A percentile compares a stretch with the other conserved stretches of the same genome.
These are phyloP conservation scores for Starmerella roubikii DNA, from an alignment of 805 yeast species.

Conservation along the genomic window DNA sequence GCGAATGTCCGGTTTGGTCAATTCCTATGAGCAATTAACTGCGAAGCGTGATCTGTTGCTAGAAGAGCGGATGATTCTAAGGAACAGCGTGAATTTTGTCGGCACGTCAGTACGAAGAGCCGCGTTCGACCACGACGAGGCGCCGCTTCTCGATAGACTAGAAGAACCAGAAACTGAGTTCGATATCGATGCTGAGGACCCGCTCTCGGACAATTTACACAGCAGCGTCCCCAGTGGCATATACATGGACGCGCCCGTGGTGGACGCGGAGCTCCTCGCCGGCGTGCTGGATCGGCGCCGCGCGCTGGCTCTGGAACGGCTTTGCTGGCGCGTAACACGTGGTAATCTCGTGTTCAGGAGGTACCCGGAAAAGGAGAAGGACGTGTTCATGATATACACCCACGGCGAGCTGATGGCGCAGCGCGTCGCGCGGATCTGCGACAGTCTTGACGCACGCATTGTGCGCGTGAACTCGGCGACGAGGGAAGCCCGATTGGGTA, in stretches of 20 bases:
- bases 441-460: slow-evolving; percentile 72
- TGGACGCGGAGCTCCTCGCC: slow-evolving; percentile 36
- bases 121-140: slow-evolving; percentile 16
- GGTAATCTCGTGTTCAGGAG: slow-evolving; percentile 78
- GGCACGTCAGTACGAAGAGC: slow-evolving; percentile 10
- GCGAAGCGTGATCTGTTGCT: slow-evolving; percentile 46
- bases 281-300: slow-evolving; percentile 72
- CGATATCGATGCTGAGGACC: slow-evolving; percentile 18
- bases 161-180: slow-evolving; percentile 12
- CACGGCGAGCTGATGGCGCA: slow-evolving; percentile 67
- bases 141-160: slow-evolving; percentile 25
- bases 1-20: slow-evolving; percentile 54
- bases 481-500: slow-evolving; percentile 23
- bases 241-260: not conserved
- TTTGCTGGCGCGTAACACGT: slow-evolving; percentile 83
- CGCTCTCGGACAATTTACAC: not conserved
- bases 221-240: not conserved
- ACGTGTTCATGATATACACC: slow-evolving; percentile 76
- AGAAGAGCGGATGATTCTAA: slow-evolving; percentile 54
- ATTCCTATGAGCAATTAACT: slow-evolving; percentile 50
- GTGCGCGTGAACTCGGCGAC: slow-evolving; percentile 43
- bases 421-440: slow-evolving; percentile 68
- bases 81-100: slow-evolving; percentile 34
- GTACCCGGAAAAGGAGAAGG: slow-evolving; percentile 53
- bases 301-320: slow-evolving; percentile 57